phyloP scores from a whole-genome alignment of 202 grass and related monocot species.

The Cymbopogon flexuosus region DNA sequence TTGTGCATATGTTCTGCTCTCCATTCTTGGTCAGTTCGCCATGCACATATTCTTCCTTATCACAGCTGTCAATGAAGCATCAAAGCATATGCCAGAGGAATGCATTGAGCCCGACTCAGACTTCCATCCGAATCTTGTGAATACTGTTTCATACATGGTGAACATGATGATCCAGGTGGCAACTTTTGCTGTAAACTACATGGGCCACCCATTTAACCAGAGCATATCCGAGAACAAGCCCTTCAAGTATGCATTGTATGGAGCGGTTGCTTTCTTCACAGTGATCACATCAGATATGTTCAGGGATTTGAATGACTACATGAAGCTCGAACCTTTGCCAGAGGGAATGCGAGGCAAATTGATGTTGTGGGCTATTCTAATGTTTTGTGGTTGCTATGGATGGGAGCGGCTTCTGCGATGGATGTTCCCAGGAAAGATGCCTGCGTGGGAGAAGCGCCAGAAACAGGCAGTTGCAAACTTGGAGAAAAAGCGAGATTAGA shows the following conservation, averaged over 20 bases:
- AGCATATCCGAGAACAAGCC: slow-evolving; percentile 95
- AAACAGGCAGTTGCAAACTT: slow-evolving; percentile 55
- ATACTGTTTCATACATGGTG: slow-evolving; percentile 98
- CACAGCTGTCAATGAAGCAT: slow-evolving; percentile 74
- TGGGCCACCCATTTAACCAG: slow-evolving; percentile 93
- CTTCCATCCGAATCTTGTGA: slow-evolving; percentile 95
- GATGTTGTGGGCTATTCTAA: slow-evolving; percentile 80
- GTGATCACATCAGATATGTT: slow-evolving; percentile 89
- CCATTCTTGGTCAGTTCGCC: slow-evolving; percentile 91
- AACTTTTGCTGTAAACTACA: slow-evolving; percentile 98
- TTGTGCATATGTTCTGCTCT: slow-evolving; percentile 81
- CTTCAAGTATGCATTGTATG: slow-evolving; percentile 77
- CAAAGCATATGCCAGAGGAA: slow-evolving; percentile 92
- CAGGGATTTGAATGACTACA: slow-evolving; percentile 79
- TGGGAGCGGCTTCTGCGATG: slow-evolving; percentile 88
- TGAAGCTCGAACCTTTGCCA: slow-evolving; percentile 77
- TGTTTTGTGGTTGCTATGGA: slow-evolving; percentile 89
- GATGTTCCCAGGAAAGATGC: slow-evolving; percentile 82
- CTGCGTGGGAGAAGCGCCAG: slow-evolving; percentile 77
- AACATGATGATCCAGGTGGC: slow-evolving; percentile 99
- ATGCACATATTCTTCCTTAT: slow-evolving; percentile 92
- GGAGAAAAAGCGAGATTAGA: slow-evolving; percentile 69
- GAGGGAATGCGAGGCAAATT: slow-evolving; percentile 87
- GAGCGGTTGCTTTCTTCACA: slow-evolving; percentile 78
- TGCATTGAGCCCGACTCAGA: slow-evolving; percentile 89